These are phyloP conservation scores for Trametes maxima DNA, from an alignment of 768 basidiomycete genomes.

Conservation along the genomic window DNA sequence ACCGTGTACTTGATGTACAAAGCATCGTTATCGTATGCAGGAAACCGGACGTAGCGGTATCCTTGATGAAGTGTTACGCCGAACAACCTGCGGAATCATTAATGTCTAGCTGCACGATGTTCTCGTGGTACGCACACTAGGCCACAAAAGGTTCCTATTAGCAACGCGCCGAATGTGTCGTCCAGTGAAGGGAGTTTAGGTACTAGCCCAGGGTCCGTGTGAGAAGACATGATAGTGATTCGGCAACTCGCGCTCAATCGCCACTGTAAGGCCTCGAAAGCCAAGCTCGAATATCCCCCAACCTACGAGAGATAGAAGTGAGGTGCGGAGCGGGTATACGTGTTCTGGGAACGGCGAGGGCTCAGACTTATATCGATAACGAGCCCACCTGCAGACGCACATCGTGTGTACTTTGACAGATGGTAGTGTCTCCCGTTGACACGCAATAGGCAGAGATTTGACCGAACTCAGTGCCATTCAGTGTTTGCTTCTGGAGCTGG, in stretches of 20 bases:
- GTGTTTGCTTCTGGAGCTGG: too few species aligned
- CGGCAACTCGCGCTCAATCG: too few species aligned
- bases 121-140: not conserved
- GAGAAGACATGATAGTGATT: not conserved
- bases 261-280: not conserved
- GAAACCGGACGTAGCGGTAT: not conserved
- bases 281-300: not conserved
- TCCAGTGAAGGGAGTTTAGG: not conserved
- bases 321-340: not conserved
- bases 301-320: not conserved
- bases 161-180: conserved; percentile 1
- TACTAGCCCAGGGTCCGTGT: too few species aligned
- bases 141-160: not conserved
- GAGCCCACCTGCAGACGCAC: not conserved
- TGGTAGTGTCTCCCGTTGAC: not conserved
- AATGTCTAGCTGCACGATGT: not conserved
- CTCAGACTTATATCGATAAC: not conserved
- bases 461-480: not conserved
- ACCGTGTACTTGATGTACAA: not conserved
- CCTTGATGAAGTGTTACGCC: conserved; percentile 1
- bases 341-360: not conserved
- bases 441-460: not conserved
- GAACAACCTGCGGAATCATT: not conserved
- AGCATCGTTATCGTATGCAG: not conserved
- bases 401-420: not conserved